A percentile compares a stretch with the other conserved stretches of the same genome.
These are phyloP conservation scores for Cephaloascus albidus DNA, from an alignment of 805 yeast genomes.

Conservation along the genomic window DNA sequence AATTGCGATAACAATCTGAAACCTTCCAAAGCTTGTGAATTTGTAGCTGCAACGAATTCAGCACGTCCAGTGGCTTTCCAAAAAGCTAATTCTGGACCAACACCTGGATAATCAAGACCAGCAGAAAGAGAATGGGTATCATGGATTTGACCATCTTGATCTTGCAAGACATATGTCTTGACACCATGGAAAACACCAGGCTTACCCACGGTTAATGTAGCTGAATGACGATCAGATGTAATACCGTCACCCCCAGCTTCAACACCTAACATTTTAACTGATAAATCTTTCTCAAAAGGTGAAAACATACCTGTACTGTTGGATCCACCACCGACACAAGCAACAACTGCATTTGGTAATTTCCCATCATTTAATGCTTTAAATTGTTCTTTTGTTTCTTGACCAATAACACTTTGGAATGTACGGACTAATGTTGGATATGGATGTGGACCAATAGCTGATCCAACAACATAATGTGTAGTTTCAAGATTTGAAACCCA, in stretches of 20 bases:
- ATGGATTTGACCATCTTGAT: slow-evolving; percentile 88
- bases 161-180: slow-evolving; percentile 86
- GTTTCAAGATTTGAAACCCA: slow-evolving; percentile 86
- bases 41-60: slow-evolving; percentile 82
- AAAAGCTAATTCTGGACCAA: slow-evolving; percentile 93
- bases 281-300: slow-evolving; percentile 76
- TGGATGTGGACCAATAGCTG: slow-evolving; percentile 99
- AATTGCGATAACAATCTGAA: slow-evolving; percentile 81
- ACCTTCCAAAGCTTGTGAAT: slow-evolving; percentile 90
- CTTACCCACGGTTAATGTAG: slow-evolving; percentile 88
- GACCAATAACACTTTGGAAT: slow-evolving; percentile 95
- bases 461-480: slow-evolving; percentile 94
- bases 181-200: slow-evolving; percentile 99
- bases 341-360: slow-evolving; percentile 89
- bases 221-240: slow-evolving; percentile 83
- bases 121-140: slow-evolving; percentile 98
- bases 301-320: slow-evolving; percentile 94
- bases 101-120: slow-evolving; percentile 98
- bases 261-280: slow-evolving; percentile 81
- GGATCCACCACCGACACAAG: slow-evolving; percentile 99
- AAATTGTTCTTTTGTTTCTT: slow-evolving; percentile 89
- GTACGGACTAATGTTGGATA: slow-evolving; percentile 97
- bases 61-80: slow-evolving; percentile 97
- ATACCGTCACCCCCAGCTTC: slow-evolving; percentile 99
- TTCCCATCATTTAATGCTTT: slow-evolving; percentile 67